phyloP scores from a whole-genome alignment of 768 basidiomycete species.

The Suillus occidentalis region DNA sequence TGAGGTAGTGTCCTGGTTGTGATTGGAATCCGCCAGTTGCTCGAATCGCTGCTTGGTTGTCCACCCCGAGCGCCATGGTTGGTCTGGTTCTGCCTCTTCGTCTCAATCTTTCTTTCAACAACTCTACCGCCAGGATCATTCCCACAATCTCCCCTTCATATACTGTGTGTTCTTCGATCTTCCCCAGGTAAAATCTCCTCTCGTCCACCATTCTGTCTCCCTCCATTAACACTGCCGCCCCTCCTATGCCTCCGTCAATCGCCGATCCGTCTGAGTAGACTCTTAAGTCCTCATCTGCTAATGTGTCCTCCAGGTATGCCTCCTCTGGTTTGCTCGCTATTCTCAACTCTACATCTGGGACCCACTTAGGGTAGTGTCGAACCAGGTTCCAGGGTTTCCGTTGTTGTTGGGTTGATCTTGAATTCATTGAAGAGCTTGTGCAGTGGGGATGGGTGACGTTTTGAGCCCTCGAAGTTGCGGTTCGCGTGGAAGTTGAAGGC shows the following conservation, averaged over 20 bases:
- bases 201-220: slow-evolving; percentile 1
- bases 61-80: background rate
- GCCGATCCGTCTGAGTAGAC: slow-evolving; percentile 34
- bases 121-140: slow-evolving; percentile 22
- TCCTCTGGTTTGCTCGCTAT: too few relatives aligned
- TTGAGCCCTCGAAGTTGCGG: too few relatives aligned
- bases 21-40: background rate
- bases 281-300: background rate
- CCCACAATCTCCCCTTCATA: slow-evolving; percentile 34
- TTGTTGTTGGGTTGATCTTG: too few relatives aligned
- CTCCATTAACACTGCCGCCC: slow-evolving; percentile 25
- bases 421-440: too few relatives aligned
- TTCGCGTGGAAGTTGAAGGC: too few relatives aligned
- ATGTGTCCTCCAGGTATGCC: slow-evolving; percentile 4
- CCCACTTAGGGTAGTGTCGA: too few relatives aligned
- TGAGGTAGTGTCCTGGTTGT: slow-evolving; percentile 9
- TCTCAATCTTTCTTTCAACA: slow-evolving; percentile 12
- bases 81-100: background rate
- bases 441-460: too few relatives aligned
- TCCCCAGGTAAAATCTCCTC: slow-evolving; percentile 23
- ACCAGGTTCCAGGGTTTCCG: too few relatives aligned
- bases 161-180: slow-evolving; percentile 23
- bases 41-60: slow-evolving; percentile 15
- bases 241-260: slow-evolving; percentile 27
- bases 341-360: too few relatives aligned